phyloP scores from a whole-genome alignment of 768 basidiomycete species.

The Pisolithus tinctorius region DNA sequence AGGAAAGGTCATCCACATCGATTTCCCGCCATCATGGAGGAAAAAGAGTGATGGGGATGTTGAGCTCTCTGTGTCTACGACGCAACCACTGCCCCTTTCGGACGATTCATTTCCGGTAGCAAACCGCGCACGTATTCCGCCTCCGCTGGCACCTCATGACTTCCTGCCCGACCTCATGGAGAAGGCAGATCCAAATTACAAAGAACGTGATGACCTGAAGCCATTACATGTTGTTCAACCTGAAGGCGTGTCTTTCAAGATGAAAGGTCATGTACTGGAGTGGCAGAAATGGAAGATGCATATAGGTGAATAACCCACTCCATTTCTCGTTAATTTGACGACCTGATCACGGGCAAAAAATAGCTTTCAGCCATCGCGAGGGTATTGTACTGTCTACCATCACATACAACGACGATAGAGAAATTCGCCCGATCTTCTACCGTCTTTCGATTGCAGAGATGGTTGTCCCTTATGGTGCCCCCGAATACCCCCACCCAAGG shows the following conservation, averaged over 20 bases:
- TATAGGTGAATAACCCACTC: constrained; percentile 41
- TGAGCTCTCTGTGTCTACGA: constrained; percentile 34
- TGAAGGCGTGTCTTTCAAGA: constrained; percentile 86
- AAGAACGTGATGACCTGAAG: constrained; percentile 64
- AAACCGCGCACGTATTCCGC: constrained; percentile 68
- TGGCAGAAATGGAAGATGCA: constrained; percentile 99
- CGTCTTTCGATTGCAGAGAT: constrained; percentile 83
- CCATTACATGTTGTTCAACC: constrained; percentile 83
- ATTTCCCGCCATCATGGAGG: constrained; percentile 66
- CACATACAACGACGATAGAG: constrained; percentile 81
- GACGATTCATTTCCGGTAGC: constrained; percentile 44
- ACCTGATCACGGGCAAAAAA: not conserved
- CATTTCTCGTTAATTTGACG: not conserved
- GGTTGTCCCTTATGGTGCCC: constrained; percentile 86
- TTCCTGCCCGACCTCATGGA: constrained; percentile 82
- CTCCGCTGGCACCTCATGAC: constrained; percentile 60
- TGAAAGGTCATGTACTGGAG: constrained; percentile 69
- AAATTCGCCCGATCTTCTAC: constrained; percentile 81
- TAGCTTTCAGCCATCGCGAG: constrained; percentile 74
- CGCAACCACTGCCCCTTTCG: constrained; percentile 36
- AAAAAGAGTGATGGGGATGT: constrained; percentile 33
- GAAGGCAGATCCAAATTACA: constrained; percentile 46
- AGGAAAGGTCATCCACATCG: constrained; percentile 76
- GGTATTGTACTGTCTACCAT: constrained; percentile 79
- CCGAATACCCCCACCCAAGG: constrained; percentile 80